Evolutionary conservation across 2,329 filamentous ascomycete genomes (phyloP).

Genomic region (Lasiodiplodia citricola): DNA sequence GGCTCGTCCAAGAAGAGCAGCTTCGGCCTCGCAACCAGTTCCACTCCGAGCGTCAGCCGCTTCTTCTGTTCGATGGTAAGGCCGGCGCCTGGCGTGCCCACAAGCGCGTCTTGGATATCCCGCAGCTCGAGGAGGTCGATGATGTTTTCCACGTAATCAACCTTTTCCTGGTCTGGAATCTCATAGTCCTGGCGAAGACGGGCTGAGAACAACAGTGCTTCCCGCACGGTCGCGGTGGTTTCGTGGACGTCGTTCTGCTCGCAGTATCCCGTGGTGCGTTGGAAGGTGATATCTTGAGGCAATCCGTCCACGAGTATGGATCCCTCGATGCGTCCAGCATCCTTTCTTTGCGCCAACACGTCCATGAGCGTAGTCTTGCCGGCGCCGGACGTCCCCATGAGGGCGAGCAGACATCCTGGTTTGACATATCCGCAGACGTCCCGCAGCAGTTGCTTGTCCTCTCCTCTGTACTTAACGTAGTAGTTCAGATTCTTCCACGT

Average conservation of each 20-base stretch:
- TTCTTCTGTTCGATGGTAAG: constrained; percentile 71
- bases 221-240: constrained; percentile 44
- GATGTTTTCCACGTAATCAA: constrained; percentile 66
- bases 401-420: constrained; percentile 59
- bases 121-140: constrained; percentile 71
- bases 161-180: constrained; percentile 63
- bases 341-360: constrained; percentile 41
- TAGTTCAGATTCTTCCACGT: constrained; percentile 57
- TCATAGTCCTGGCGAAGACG: constrained; percentile 55
- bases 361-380: constrained; percentile 47
- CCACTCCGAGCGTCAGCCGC: constrained; percentile 90
- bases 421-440: constrained; percentile 61
- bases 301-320: constrained; percentile 45
- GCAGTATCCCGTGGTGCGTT: constrained; percentile 46
- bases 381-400: constrained; percentile 46
- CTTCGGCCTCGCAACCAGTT: constrained; percentile 88
- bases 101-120: constrained; percentile 69
- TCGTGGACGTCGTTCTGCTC: constrained; percentile 48
- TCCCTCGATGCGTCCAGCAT: constrained; percentile 45
- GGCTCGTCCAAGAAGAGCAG: constrained; percentile 93
- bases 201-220: constrained; percentile 42
- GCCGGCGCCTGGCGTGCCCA: constrained; percentile 66
- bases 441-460: constrained; percentile 57
- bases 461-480: constrained; percentile 58
- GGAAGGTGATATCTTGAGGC: constrained; percentile 39